Evolutionary conservation across 257 asterid genomes (phyloP), one percentile per base, ranked within the genome.

Genomic region (Scutellaria galericulata): DNA sequence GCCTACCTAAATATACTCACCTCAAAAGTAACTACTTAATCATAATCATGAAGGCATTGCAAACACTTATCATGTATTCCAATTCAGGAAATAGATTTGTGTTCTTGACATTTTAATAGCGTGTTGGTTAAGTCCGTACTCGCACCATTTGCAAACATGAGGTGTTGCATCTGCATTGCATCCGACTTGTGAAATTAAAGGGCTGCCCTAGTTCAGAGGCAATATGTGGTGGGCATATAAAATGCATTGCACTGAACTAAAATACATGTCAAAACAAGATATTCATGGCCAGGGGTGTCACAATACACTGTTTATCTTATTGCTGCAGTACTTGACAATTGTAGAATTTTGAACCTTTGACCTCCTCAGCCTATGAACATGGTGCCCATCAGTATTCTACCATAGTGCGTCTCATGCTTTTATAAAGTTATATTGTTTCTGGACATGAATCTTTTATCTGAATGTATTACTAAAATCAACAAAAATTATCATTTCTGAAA

Each of bases 331-430:
- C 9, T 7, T 47, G 24, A 27, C 71, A 10, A 2, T 31, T 71
- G n/a, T 58, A 59, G 52, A 47, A 48, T 18, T 15, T 41, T 60
- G 62, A 31, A 70, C 59, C 22, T 18, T 12, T 7, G 46, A 42
- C 47, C 57, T 39, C 27, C 57, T 44, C 67, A 45, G 40, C 58
- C 59, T 46, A 57, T 44, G 59, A 71, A 41, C 5, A 11, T 15
- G 7, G 50, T 27, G 14, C 27, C 42, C 15, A 9, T 14, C 65
- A 57, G 31, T 46, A 41, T 15, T 15, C 46, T 24, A 12, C 35
- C 12, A 22, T 55, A 39, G 41, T 62, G 59, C 5, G 1, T 56
- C 18, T 35, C 48, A 53, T 39, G 41, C 31, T 39, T 72, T 7
- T 35, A 47, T 40, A 4, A 13, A 6, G 11, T 12, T 20, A 5